Base-by-base conservation (phyloP, 805 yeast species). In the Candida michaelii region DNA sequence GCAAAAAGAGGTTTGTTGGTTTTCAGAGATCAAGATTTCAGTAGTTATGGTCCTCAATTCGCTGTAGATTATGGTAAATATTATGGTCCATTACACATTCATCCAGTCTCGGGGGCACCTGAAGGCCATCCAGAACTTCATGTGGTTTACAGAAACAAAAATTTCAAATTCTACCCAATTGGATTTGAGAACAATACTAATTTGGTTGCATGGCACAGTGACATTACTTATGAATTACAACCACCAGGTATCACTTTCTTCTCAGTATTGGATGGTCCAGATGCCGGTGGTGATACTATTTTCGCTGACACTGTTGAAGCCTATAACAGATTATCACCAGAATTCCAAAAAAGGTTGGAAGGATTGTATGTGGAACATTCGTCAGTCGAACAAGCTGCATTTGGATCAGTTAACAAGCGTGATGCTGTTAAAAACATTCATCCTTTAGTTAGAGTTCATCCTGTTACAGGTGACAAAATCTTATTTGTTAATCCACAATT, bases 1-100 rank as follows among this genome's bases (percentile, higher is more conserved):
- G 89, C 85, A 15, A 79, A 80, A 54, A 68, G 83, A 55, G 89
- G 86, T 55, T 82, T 84, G 36, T 79, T 79, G 17, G 77, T 80
- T 2, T 80, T 82, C 55, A 73, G 83, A 54, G 72, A 79, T 50
- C 88, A 83, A 59, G 87, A 84, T 56, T 73, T 84, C 45, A 71
- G 76, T 35, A 39, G 45, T 16, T 55, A 63, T 19, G 68, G 68
- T 2, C 71, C 71, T 8, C 47, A 52, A 21, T 64, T 53, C 43
- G 57, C 59, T 24, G 54, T 56, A 23, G 65, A 65, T 24, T 65
- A 50, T 40, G 68, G 63, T n/a, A 56, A 52, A 30, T 54, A 66
- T 49, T 66, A 50, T 42, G 72, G 72, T 12, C 60, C 58, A 5
- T 54, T 71, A 30, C 79, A 75, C 52, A 62, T 70, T 41, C 78